Base-by-base conservation (phyloP, 106 monocot species). In the Allium cepa region DNA sequence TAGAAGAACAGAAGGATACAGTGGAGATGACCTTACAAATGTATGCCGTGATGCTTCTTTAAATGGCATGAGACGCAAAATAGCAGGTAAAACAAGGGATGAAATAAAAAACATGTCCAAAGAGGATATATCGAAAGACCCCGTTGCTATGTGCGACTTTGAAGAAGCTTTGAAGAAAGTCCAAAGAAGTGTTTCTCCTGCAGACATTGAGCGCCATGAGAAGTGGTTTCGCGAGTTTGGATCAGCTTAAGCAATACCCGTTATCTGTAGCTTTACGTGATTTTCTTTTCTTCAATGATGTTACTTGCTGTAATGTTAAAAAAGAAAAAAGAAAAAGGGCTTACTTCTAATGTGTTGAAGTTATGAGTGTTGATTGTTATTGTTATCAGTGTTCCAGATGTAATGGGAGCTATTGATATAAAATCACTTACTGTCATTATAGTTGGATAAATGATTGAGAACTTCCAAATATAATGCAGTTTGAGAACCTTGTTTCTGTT, bases 101-200 rank as follows among this genome's bases (percentile, higher is more conserved):
- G 97, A 97, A 75, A 97, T 97, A 18, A 97, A 87, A 77, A 97
- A 81, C 80, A 97, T 97, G 97, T 77, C 97, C 8, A 97, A 97
- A 78, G 97, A 97, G 56, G 97, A 97, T 26, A 97, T 97, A 64
- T 88, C 92, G 45, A 97, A 89, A 51, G 97, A 97, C 67, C 97
- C 97, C 11, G 80, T 97, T 11, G 92, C 97, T 56, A 97, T 87
- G 92, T 97, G 97, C 47, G 97, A 97, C 73, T 97, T 97, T n/a
- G 92, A 79, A 51, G 97, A 97, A 79, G 97, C 97, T 50, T 82
- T 97, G 13, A 69, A 69, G 10, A 97, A 97, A 65, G 97, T 97
- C 27, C 97, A 97, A 76, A 84, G 88, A 49, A 97, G 97, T 71
- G 97, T 97, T 15, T 97, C 97, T 59, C 56, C 84, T 10, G 60